Evolutionary conservation across 345 rosid species (phyloP), one percentile per base, ranked within the genome.

Genomic region (Excoecaria agallocha): DNA sequence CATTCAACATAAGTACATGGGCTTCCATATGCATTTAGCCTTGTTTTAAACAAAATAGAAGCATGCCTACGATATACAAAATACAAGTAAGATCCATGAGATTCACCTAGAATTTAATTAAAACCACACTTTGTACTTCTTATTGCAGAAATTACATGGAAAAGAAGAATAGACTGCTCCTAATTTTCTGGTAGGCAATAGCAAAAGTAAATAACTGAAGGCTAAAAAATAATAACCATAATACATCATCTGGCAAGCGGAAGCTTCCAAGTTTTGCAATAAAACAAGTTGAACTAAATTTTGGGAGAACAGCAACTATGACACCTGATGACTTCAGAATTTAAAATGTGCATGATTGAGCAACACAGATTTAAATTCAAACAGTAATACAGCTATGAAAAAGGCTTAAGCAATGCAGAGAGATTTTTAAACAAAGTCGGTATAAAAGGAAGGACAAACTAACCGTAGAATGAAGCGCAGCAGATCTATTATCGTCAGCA

Each of bases 401-500:
- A 20, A 16, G 13, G 56, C 35, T 25, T 17, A 19, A 66, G 70
- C 56, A 67, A 46, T 22, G 24, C 10, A 19, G 9, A 39, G 20
- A 75, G 22, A 69, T 15, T 16, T 8, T 25, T 8, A 37, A 74
- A 61, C 30, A 3, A 65, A 39, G 51, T 39, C 12, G 52, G 41
- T 73, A 63, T 54, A 51, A 49, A 39, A 60, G 62, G 68, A 41
- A 37, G 54, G 24, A 68, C n/a, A 76, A 72, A 78, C 89, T 82
- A 76, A 87, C 96, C 86, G 45, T 72, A n/a, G 87, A 82, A 70
- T 85, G 86, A 75, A 74, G 70, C 6, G 81, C 56, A 72, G 77
- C 68, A 30, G 71, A 62, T 59, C 79, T 82, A 77, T 75, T 66
- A 65, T 83, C 89, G 75, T 82, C 85, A 55, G 85, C 64, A 72